Conservation (phyloP, 2,329 filamentous ascomycete species). For the Ceratocystis eucalypticola region DNA sequence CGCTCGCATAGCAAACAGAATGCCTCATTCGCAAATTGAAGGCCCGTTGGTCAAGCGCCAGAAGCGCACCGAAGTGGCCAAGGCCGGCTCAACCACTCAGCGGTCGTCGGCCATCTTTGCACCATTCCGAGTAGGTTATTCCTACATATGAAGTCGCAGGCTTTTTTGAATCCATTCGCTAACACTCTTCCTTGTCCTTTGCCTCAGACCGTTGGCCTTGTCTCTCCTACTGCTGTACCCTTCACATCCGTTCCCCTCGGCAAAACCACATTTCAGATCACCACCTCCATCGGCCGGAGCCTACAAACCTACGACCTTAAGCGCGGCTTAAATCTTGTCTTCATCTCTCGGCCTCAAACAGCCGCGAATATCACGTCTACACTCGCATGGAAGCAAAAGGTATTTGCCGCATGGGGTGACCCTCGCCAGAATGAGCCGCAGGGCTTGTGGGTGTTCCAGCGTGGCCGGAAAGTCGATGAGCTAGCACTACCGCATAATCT, state of each 20-base stretch:
- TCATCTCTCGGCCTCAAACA: constrained; percentile 83
- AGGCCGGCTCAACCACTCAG: constrained; percentile 28
- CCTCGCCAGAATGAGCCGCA: constrained; percentile 36
- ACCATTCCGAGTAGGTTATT: constrained; percentile 63
- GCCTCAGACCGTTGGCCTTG: constrained; percentile 70
- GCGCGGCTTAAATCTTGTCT: constrained; percentile 79
- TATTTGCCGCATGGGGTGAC: constrained; percentile 83
- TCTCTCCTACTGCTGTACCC: constrained; percentile 79
- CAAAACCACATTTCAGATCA: constrained; percentile 93
- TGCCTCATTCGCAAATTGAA: constrained; percentile 46
- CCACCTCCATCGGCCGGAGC: constrained; percentile 78
- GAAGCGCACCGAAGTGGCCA: constrained; percentile 39
- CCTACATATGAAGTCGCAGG: no score
- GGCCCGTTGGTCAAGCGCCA: constrained; percentile 63
- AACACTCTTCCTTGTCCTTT: not conserved
- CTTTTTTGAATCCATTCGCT: constrained; percentile 3
- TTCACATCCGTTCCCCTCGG: constrained; percentile 82
- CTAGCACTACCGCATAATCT: constrained; percentile 54
- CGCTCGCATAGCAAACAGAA: constrained; percentile 24
- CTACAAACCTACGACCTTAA: constrained; percentile 94
- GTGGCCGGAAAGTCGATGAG: constrained; percentile 71
- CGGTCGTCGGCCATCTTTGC: constrained; percentile 72
- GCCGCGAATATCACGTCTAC: constrained; percentile 76
- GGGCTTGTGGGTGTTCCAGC: constrained; percentile 83
- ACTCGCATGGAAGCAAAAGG: constrained; percentile 69